Evolutionary conservation across 495 filamentous ascomycete genomes (phyloP).

Genomic region (Emericellopsis terricola): DNA sequence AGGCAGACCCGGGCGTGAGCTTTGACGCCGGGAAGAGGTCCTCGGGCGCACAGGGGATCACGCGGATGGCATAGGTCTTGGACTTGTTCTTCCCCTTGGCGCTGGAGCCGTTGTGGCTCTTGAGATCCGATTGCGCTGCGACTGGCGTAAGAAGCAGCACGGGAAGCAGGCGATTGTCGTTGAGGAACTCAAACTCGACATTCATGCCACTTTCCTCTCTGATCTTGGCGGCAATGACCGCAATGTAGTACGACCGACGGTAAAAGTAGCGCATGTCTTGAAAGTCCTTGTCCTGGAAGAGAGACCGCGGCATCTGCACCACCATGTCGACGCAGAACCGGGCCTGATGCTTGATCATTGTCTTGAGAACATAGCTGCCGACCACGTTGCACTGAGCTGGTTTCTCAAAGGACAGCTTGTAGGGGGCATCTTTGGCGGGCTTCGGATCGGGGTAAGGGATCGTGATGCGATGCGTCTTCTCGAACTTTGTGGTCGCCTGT

Average conservation of each 20-base stretch:
- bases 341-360: slow-evolving; percentile 40
- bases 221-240: slow-evolving; percentile 54
- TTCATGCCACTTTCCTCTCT: slow-evolving; percentile 36
- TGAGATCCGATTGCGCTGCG: slow-evolving; percentile 1
- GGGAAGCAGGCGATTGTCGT: slow-evolving; percentile 66
- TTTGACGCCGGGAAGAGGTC: slow-evolving; percentile 48
- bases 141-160: slow-evolving; percentile 36
- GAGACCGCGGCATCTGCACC: slow-evolving; percentile 57
- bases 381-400: slow-evolving; percentile 72
- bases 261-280: slow-evolving; percentile 86
- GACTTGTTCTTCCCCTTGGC: slow-evolving; percentile 4
- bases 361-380: slow-evolving; percentile 71
- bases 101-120: background rate
- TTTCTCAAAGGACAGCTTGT: slow-evolving; percentile 58
- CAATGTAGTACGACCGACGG: slow-evolving; percentile 82
- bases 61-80: slow-evolving; percentile 40
- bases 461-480: slow-evolving; percentile 41
- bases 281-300: slow-evolving; percentile 92
- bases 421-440: slow-evolving; percentile 54
- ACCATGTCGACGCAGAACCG: slow-evolving; percentile 57
- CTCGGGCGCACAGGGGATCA: slow-evolving; percentile 54
- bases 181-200: slow-evolving; percentile 44
- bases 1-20: slow-evolving; percentile 49
- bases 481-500: slow-evolving; percentile 49
- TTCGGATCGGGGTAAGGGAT: slow-evolving; percentile 71